These are phyloP conservation scores for Penicillium sp. DNA, from an alignment of 2,329 filamentous ascomycete species.

Conservation along the genomic window DNA sequence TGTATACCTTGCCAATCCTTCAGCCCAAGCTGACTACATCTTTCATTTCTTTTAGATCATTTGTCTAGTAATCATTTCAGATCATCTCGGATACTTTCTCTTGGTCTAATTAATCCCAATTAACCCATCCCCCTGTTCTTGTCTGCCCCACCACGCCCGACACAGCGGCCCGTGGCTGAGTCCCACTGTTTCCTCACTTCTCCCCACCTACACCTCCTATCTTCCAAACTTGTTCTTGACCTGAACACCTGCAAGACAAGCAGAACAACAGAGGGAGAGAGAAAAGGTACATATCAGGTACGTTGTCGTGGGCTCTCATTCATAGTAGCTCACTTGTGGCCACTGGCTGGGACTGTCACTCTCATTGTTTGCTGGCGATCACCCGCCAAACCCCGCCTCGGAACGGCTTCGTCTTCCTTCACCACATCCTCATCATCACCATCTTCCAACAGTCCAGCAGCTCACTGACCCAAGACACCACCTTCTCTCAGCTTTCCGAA, in stretches of 20 bases:
- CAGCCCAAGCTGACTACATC: neutral
- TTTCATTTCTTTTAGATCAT: neutral
- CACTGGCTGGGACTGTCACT: neutral
- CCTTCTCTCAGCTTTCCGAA: conserved; percentile 3
- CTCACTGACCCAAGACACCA: conserved; percentile 8
- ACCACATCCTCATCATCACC: neutral
- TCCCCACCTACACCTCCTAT: conserved; percentile 4
- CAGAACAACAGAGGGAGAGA: neutral
- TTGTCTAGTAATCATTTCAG: neutral
- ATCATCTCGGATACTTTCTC: neutral
- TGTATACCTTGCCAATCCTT: neutral
- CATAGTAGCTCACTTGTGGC: too few species aligned
- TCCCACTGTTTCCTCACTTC: conserved; percentile 8
- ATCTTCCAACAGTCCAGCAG: neutral
- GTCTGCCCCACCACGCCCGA: conserved; percentile 18
- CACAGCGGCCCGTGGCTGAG: conserved; percentile 19
- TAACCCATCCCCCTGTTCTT: neutral
- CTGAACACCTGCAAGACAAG: neutral
- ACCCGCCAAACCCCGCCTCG: conserved; percentile 10
- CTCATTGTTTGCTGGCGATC: neutral
- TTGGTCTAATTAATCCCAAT: neutral
- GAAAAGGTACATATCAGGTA: neutral
- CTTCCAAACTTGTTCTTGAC: neutral
- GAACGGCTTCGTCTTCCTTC: neutral
- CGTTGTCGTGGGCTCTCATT: neutral